These are phyloP conservation scores for Dendrobium officinale DNA, from an alignment of 106 monocot species.

Conservation along the genomic window DNA sequence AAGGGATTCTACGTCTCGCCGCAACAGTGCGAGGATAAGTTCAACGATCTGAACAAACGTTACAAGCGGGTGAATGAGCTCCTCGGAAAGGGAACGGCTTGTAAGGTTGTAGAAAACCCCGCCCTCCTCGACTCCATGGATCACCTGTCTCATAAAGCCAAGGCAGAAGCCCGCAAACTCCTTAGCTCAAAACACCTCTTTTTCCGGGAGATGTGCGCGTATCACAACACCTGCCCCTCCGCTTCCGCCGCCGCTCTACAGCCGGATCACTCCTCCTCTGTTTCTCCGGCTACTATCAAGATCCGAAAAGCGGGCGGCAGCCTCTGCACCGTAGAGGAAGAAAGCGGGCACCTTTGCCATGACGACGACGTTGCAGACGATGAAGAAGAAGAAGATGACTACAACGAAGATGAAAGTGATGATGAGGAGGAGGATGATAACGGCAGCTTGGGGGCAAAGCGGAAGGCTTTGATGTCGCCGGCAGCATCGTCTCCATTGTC, in stretches of 20 bases:
- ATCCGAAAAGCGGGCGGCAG: not conserved
- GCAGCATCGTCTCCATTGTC: conserved; percentile 14
- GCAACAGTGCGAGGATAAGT: conserved; percentile 99
- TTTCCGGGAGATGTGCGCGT: conserved; percentile 96
- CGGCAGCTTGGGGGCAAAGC: conserved; percentile 1
- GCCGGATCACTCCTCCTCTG: not conserved
- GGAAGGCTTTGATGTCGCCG: not conserved
- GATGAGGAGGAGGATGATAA: conserved; percentile 8
- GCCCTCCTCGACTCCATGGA: conserved; percentile 68
- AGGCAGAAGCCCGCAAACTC: conserved; percentile 88
- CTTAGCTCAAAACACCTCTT: conserved; percentile 95
- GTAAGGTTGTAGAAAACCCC: conserved; percentile 81
- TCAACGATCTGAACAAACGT: conserved; percentile 95
- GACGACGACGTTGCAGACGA: conserved; percentile 19
- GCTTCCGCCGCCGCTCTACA: not conserved
- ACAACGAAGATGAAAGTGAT: conserved; percentile 6
- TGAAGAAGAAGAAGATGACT: not conserved
- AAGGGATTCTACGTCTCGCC: conserved; percentile 81
- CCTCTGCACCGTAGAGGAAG: conserved; percentile 10
- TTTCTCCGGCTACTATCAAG: no score
- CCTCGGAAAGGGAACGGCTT: conserved; percentile 73
- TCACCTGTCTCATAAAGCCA: conserved; percentile 60
- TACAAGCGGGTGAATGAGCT: conserved; percentile 88
- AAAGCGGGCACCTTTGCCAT: conserved; percentile 15
- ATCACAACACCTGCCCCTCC: conserved; percentile 37